Conservation (phyloP, 352 stramenopile species). For the Phytophthora nicotianae region DNA sequence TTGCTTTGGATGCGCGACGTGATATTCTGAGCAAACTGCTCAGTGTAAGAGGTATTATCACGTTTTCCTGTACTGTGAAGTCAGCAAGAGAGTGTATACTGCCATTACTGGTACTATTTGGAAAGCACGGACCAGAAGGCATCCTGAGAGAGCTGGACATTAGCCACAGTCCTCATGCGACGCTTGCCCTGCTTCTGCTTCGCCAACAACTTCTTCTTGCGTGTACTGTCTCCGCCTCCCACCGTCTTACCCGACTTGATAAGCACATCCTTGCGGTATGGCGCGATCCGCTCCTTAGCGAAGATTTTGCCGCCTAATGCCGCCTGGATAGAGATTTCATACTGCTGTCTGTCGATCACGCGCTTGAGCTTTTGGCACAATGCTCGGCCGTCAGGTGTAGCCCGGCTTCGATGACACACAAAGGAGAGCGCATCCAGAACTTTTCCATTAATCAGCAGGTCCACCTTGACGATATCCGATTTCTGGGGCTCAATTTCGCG, state of each 20-base stretch:
- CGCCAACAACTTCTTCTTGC: constrained; percentile 99
- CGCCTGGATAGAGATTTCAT: constrained; percentile 99
- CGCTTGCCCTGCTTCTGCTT: constrained; percentile 99
- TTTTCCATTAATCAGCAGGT: constrained; percentile 95
- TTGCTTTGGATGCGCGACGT: too few relatives aligned
- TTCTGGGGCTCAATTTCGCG: constrained; percentile 89
- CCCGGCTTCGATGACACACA: constrained; percentile 93
- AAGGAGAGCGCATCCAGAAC: constrained; percentile 97
- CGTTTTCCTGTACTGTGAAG: too few relatives aligned
- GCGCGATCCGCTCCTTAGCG: constrained; percentile 95
- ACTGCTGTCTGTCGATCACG: constrained; percentile 97
- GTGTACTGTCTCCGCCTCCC: constrained; percentile 95
- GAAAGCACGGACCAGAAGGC: constrained; percentile 98
- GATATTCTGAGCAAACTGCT: too few relatives aligned
- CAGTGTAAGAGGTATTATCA: too few relatives aligned
- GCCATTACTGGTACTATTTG: constrained; percentile 63
- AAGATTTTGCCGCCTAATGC: constrained; percentile 96
- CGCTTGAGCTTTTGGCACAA: constrained; percentile 96
- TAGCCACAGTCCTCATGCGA: constrained; percentile 95
- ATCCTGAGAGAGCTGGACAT: constrained; percentile 96
- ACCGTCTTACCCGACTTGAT: constrained; percentile 96
- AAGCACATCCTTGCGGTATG: constrained; percentile 97
- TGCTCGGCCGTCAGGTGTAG: constrained; percentile 76
- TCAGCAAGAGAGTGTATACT: constrained; percentile 13
- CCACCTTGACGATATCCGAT: constrained; percentile 95